Base-by-base conservation (phyloP, 805 yeast genomes). In the Komagataella populi region DNA sequence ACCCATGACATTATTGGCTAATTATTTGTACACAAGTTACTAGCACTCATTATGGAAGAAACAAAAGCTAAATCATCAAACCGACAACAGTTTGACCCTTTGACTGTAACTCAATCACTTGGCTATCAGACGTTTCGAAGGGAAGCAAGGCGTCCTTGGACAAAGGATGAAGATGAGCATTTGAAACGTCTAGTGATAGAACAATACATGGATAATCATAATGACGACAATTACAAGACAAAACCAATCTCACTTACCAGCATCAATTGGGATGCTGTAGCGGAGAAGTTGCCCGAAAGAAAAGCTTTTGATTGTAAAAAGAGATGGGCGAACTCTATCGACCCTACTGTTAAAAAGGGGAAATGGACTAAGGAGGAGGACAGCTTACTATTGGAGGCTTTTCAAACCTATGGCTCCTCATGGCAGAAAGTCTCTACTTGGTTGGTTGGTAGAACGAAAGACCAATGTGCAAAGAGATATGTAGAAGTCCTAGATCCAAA, bases 391-490 rank as follows among this genome's bases (percentile, higher is more conserved):
- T 60, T 83, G 20, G 70, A 73, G 50, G 88, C 93, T 1, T 85
- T 77, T 62, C 69, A 76, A 49, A 74, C 72, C 56, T 74, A 77
- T 62, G 97, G 97, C 0, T 75, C 95, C 0, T 76, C 81, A 30
- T 90, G 97, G 97, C 86, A 85, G 55, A 83, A 83, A 58, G 89
- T 90, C 8, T 81, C 96, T 0, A 67, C 73, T 49, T 82, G 77
- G 50, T 84, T 90, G 10, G 77, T 79, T 3, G 95, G 96, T 4
- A 73, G 97, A 61, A 90, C 95, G 0, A 96, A 89, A 60, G 96
- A 89, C 64, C 97, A 90, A 68, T 90, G 98, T 70, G 87, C 96
- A 1, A 90, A 90, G 61, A 70, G 97, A 59, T 90, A 87, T 63
- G 80, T 83, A 14, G 97, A 90, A 60, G 96, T 88, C 1, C 65